Conservation (phyloP, 2,329 filamentous ascomycete genomes). For the Coleophoma cylindrospora region DNA sequence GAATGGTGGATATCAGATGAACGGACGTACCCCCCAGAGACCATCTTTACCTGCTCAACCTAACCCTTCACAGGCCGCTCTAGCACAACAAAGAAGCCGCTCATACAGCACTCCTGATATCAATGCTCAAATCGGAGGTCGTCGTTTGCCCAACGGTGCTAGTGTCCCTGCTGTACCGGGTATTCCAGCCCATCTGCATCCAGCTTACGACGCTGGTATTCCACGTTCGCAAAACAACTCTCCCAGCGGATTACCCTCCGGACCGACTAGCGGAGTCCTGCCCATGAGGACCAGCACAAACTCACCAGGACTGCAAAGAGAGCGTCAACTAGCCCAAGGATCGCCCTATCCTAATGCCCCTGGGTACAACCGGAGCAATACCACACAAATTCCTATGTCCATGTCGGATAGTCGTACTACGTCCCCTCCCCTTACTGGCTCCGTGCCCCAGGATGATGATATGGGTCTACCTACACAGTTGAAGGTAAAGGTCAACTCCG, state of each 20-base stretch:
- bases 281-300: slow-evolving; percentile 66
- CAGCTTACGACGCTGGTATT: slow-evolving; percentile 55
- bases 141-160: slow-evolving; percentile 47
- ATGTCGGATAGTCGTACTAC: slow-evolving; percentile 30
- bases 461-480: slow-evolving; percentile 65
- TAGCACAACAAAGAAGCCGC: slow-evolving; percentile 65
- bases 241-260: slow-evolving; percentile 34
- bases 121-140: slow-evolving; percentile 61
- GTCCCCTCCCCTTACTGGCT: slow-evolving; percentile 36
- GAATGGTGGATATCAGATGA: slow-evolving; percentile 53
- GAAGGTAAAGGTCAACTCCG: slow-evolving; percentile 93
- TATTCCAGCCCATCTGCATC: slow-evolving; percentile 65
- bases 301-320: slow-evolving; percentile 63
- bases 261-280: slow-evolving; percentile 39
- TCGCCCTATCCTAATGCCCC: slow-evolving; percentile 24
- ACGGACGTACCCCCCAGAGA: slow-evolving; percentile 64
- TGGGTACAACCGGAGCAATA: slow-evolving; percentile 27
- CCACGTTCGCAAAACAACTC: slow-evolving; percentile 80
- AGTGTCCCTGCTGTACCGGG: slow-evolving; percentile 68
- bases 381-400: slow-evolving; percentile 22
- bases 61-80: slow-evolving; percentile 41
- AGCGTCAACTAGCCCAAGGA: slow-evolving; percentile 45
- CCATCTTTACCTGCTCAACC: slow-evolving; percentile 75
- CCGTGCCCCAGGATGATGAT: slow-evolving; percentile 35
- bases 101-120: slow-evolving; percentile 97